Conservation (phyloP, 2,329 filamentous ascomycete genomes). For the Hypoxylon sp. region DNA sequence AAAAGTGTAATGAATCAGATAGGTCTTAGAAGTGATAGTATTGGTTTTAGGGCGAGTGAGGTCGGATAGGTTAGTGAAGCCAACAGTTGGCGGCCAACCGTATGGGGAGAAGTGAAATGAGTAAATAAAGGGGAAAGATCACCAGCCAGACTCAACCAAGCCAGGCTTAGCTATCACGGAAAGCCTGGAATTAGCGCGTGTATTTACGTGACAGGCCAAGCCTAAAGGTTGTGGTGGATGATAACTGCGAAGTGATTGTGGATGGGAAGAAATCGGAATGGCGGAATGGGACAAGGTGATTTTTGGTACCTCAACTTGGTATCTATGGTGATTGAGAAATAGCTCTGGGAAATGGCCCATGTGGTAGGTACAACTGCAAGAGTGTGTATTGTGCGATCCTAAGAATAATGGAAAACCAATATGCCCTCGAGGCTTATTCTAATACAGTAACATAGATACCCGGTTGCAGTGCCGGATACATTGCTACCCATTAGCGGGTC, state of each 20-base stretch:
- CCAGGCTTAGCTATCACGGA: neutral
- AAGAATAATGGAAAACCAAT: too few relatives aligned
- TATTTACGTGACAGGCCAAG: neutral
- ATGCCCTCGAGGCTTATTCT: too few relatives aligned
- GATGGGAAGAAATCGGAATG: neutral
- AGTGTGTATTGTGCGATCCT: too few relatives aligned
- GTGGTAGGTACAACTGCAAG: neutral
- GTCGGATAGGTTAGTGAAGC: neutral
- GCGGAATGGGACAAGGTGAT: too few relatives aligned
- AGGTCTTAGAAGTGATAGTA: neutral
- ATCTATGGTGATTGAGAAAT: too few relatives aligned
- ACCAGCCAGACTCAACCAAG: neutral
- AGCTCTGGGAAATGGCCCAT: neutral
- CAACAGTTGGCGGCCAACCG: neutral
- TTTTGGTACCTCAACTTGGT: too few relatives aligned
- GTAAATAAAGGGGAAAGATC: neutral
- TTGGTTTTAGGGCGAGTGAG: neutral
- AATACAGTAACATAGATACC: too few relatives aligned
- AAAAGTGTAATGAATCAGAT: neutral
- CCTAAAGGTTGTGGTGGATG: neutral
- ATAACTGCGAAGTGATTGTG: neutral
- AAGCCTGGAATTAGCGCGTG: neutral
- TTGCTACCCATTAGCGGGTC: neutral
- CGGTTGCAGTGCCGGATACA: too few relatives aligned
- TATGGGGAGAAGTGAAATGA: neutral